Base-by-base conservation (phyloP, 768 basidiomycete species). In the Suillus subalutaceus region DNA sequence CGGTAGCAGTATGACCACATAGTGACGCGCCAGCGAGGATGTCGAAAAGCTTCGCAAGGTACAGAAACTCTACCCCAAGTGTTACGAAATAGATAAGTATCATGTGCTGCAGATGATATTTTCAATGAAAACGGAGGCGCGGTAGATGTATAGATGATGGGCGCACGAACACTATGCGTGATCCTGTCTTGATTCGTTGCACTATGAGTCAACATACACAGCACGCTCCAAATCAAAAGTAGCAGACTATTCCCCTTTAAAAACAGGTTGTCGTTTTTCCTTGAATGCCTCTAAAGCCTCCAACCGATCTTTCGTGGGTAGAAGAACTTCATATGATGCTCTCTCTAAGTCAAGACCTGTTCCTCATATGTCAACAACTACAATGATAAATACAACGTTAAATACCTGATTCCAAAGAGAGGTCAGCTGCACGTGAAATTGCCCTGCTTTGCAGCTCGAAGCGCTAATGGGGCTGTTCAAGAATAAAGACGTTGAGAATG, bases 281-380 rank as follows among this genome's bases (percentile, higher is more conserved):
- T 84, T 88, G 80, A 97, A 97, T 16, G 96, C 96, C 62, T 86
- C 78, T 46, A 97, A 80, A 4, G 95, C 96, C 78, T 98, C 96
- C 7, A 84, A 69, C 23, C 96, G 86, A 75, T 98, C 96, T 68
- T 87, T 83, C 8, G 84, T 90, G 41, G 83, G 82, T 26, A 97
- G 81, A 23, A 98, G 82, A 3, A 86, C 84, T 69, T 97, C 91
- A 67, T 98, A 98, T 15, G 91, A 87, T 6, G 89, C 88, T 43
- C 92, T 84, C 76, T 97, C 96, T 68, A 96, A 93, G 75, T 96
- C 93, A n/a, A 98, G 84, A n/a, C 93, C 94, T 88, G 67, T 32
- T 32, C 26, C 41, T 4, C 16, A 44, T 40, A 58, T 50, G 3
- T 6, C 7, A 40, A 65, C 52, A 72, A 69, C 10, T 9, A 61